These are phyloP conservation scores for Diplodia scrobiculata DNA, from an alignment of 2,329 filamentous ascomycete genomes.

Conservation along the genomic window DNA sequence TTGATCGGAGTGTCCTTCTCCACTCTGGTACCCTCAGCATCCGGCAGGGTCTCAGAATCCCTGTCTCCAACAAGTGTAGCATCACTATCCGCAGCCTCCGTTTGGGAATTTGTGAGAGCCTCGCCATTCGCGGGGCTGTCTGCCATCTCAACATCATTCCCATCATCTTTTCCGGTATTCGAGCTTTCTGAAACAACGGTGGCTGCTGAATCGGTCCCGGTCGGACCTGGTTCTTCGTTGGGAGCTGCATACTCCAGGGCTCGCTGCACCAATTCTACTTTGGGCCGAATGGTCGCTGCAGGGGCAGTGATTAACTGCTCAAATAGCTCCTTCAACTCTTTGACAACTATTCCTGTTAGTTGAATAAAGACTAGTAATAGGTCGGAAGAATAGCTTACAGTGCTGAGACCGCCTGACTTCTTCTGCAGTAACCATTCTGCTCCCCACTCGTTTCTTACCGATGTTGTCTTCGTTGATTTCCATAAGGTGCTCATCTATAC, in stretches of 20 bases:
- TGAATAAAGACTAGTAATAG: conserved; percentile 41
- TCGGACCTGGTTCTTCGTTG: background rate
- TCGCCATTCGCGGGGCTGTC: background rate
- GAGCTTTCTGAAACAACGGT: background rate
- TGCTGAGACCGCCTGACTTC: conserved; percentile 66
- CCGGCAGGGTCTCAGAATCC: conserved; percentile 20
- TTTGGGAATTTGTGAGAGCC: background rate
- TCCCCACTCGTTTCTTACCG: conserved; percentile 71
- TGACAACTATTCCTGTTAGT: conserved; percentile 61
- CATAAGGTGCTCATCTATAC: conserved; percentile 72
- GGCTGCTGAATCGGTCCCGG: background rate
- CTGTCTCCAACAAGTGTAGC: conserved; percentile 30
- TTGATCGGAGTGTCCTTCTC: background rate
- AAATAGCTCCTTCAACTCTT: conserved; percentile 72
- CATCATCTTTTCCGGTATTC: background rate
- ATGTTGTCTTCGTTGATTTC: conserved; percentile 66
- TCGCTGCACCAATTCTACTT: conserved; percentile 12
- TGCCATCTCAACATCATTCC: conserved; percentile 6
- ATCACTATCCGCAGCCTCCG: conserved; percentile 18
- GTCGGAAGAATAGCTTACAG: conserved; percentile 57
- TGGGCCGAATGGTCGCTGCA: conserved; percentile 41
- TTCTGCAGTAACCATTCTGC: conserved; percentile 63
- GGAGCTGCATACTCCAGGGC: conserved; percentile 20
- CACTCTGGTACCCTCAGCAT: conserved; percentile 34
- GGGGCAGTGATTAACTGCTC: conserved; percentile 66